Evolutionary conservation across 1,139 yeast species (phyloP).

Genomic region (Spathaspora sp.): DNA sequence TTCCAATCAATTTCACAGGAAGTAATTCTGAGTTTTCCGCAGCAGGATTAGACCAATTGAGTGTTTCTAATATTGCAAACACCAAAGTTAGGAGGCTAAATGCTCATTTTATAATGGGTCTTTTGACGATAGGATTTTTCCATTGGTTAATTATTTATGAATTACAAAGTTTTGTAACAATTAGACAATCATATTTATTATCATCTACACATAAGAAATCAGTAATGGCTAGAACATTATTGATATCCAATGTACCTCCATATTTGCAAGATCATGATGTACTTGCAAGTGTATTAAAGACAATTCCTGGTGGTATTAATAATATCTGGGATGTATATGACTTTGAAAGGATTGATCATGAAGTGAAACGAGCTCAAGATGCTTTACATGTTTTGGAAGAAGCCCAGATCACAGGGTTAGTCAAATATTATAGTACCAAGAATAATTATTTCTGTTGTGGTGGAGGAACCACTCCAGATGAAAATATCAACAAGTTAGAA

Average conservation of each 20-base stretch:
- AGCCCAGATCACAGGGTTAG: constrained; percentile 17
- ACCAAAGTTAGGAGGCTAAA: constrained; percentile 44
- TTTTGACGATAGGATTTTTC: constrained; percentile 51
- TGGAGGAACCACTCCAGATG: background rate
- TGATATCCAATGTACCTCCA: constrained; percentile 50
- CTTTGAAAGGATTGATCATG: constrained; percentile 30
- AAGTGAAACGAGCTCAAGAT: constrained; percentile 30
- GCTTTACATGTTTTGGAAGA: constrained; percentile 43
- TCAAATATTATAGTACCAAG: constrained; percentile 13
- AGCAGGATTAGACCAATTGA: constrained; percentile 55
- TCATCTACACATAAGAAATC: constrained; percentile 25
- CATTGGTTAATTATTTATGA: constrained; percentile 55
- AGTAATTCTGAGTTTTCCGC: constrained; percentile 29
- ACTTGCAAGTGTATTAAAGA: constrained; percentile 26
- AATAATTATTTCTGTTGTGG: background rate
- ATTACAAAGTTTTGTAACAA: constrained; percentile 44
- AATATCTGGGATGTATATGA: constrained; percentile 54
- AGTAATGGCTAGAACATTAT: constrained; percentile 38
- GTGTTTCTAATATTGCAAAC: constrained; percentile 60
- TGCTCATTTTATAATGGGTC: constrained; percentile 54
- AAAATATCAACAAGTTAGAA: background rate
- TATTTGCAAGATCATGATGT: constrained; percentile 26
- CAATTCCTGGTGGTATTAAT: constrained; percentile 47
- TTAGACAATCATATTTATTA: constrained; percentile 39
- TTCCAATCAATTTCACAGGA: constrained; percentile 59